phyloP scores from a whole-genome alignment of 768 basidiomycete genomes.

The Boletus speciosus region DNA sequence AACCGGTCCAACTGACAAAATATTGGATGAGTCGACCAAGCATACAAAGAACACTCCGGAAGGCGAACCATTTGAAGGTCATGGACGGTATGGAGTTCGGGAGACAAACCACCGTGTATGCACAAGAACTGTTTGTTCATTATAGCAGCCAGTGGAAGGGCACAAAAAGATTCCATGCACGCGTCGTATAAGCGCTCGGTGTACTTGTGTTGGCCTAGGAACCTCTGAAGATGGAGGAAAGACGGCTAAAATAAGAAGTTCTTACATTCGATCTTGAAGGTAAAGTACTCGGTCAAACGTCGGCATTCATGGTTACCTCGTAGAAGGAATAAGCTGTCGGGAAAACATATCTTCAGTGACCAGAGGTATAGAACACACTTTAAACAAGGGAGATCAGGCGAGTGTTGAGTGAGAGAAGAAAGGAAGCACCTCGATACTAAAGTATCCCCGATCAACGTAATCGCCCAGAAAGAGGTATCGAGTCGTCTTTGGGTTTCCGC shows the following conservation, averaged over 20 bases:
- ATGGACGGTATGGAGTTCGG: slow-evolving; percentile 64
- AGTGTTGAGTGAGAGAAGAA: background rate
- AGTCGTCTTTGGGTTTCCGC: slow-evolving; percentile 70
- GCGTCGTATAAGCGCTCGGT: slow-evolving; percentile 72
- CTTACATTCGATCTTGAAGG: slow-evolving; percentile 52
- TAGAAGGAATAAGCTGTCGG: slow-evolving; percentile 55
- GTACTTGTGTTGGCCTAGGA: slow-evolving; percentile 68
- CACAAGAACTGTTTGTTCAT: slow-evolving; percentile 83
- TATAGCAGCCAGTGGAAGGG: slow-evolving; percentile 66
- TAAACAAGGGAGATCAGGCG: slow-evolving; percentile 14
- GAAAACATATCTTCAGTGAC: slow-evolving; percentile 62
- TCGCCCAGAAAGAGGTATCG: slow-evolving; percentile 74
- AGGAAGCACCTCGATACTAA: slow-evolving; percentile 60
- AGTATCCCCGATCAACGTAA: slow-evolving; percentile 75
- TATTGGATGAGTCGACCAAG: background rate
- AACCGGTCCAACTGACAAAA: slow-evolving; percentile 59
- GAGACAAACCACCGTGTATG: slow-evolving; percentile 71
- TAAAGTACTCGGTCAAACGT: slow-evolving; percentile 62
- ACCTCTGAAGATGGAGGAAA: slow-evolving; percentile 1
- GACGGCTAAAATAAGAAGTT: background rate
- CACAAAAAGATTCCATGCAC: slow-evolving; percentile 71
- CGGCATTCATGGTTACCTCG: slow-evolving; percentile 67
- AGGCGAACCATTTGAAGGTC: slow-evolving; percentile 56
- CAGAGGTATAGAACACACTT: slow-evolving; percentile 60
- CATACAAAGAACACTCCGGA: background rate